Conservation (phyloP, 1,284 basidiomycete genomes). For the Ceratobasidium sp. region DNA sequence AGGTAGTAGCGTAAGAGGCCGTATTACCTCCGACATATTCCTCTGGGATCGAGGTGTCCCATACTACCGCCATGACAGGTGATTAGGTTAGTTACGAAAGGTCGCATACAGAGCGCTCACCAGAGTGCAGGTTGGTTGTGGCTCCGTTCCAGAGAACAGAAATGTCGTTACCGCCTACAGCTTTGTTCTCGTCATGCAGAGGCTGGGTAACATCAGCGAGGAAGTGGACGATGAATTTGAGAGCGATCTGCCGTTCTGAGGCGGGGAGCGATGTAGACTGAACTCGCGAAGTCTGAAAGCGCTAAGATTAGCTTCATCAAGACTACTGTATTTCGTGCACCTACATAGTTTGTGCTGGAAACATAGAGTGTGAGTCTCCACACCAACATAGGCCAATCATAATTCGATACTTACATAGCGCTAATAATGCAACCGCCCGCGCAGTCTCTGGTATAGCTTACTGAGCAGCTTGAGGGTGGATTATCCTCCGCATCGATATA, state of each 20-base stretch:
- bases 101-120: constrained; percentile 25
- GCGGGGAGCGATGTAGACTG: constrained; percentile 26
- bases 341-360: constrained; percentile 46
- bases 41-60: constrained; percentile 48
- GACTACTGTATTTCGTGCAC: neutral
- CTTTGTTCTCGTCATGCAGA: constrained; percentile 47
- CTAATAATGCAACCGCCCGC: constrained; percentile 44
- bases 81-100: neutral
- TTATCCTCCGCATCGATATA: constrained; percentile 46
- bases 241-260: constrained; percentile 43
- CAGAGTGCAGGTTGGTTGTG: constrained; percentile 45
- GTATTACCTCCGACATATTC: constrained; percentile 44
- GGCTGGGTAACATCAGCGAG: constrained; percentile 49
- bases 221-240: constrained; percentile 48
- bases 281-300: constrained; percentile 35
- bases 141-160: constrained; percentile 46
- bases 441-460: constrained; percentile 45
- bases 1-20: constrained; percentile 35
- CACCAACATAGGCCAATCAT: neutral
- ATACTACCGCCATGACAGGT: constrained; percentile 16
- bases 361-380: neutral
- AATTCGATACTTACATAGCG: constrained; percentile 39
- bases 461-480: constrained; percentile 45
- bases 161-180: constrained; percentile 47
- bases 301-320: neutral